Evolutionary conservation across 306 rosid species (phyloP).

Genomic region (Alnus rubra): DNA sequence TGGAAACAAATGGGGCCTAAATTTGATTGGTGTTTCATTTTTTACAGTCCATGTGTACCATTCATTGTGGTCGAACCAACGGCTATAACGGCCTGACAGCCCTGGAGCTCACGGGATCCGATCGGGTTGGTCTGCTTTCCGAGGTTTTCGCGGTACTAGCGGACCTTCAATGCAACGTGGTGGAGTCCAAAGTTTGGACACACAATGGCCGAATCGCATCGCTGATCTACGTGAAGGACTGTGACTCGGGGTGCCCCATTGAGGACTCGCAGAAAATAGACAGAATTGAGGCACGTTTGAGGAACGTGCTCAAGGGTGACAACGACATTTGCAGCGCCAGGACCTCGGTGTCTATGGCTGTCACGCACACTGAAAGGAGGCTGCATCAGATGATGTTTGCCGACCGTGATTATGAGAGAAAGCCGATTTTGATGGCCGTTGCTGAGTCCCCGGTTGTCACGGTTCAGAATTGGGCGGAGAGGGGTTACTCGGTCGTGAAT

Average conservation of each 20-base stretch:
- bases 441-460: conserved; percentile 54
- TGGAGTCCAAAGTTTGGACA: conserved; percentile 94
- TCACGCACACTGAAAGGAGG: conserved; percentile 77
- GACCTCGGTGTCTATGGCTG: conserved; percentile 65
- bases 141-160: conserved; percentile 92
- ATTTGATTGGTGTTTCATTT: background rate
- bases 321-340: conserved; percentile 80
- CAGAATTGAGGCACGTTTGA: conserved; percentile 63
- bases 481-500: conserved; percentile 84
- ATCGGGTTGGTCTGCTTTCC: conserved; percentile 86
- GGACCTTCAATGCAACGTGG: conserved; percentile 82
- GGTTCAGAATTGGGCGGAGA: conserved; percentile 81
- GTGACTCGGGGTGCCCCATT: conserved; percentile 62
- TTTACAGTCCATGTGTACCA: conserved; percentile 66
- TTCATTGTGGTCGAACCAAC: conserved; percentile 49
- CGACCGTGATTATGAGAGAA: conserved; percentile 77
- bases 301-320: conserved; percentile 84
- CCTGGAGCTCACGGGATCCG: conserved; percentile 82
- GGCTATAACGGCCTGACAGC: conserved; percentile 57
- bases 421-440: conserved; percentile 51
- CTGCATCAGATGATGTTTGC: conserved; percentile 97
- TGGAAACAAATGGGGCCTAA: background rate
- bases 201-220: conserved; percentile 94
- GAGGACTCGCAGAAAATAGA: conserved; percentile 70
- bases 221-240: conserved; percentile 62